A percentile compares a stretch with the other conserved stretches of the same genome.
These are phyloP conservation scores for Thymus mandschuricus DNA, from an alignment of 257 asterid genomes.

Conservation along the genomic window DNA sequence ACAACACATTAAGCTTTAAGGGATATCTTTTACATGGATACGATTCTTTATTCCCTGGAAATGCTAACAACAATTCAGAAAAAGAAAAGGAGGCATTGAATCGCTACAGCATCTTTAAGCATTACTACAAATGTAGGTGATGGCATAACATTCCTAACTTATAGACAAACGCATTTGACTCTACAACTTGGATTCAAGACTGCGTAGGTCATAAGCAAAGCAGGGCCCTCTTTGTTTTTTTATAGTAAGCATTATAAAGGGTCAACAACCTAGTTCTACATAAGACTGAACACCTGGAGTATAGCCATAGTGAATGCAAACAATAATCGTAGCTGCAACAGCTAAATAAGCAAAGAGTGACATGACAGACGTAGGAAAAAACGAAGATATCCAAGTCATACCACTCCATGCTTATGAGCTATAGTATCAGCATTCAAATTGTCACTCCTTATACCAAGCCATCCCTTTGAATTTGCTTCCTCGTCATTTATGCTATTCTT, in stretches of 20 bases:
- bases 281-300: conserved; percentile 7
- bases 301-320: background rate
- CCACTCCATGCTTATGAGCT: conserved; percentile 99
- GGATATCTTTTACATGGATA: conserved; percentile 5
- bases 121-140: background rate
- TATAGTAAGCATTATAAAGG: conserved; percentile 9
- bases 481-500: conserved; percentile 67
- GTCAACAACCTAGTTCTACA: conserved; percentile 1
- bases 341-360: conserved; percentile 4
- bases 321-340: conserved; percentile 4
- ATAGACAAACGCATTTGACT: background rate
- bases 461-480: conserved; percentile 80
- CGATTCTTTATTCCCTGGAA: background rate
- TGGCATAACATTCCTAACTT: background rate
- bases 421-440: conserved; percentile 69
- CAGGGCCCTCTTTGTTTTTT: background rate
- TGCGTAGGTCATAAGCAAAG: background rate
- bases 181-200: background rate
- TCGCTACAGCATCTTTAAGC: conserved; percentile 7
- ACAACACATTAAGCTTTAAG: background rate
- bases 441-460: conserved; percentile 77
- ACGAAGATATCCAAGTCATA: conserved; percentile 35
- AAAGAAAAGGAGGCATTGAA: conserved; percentile 9
- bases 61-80: background rate
- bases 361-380: conserved; percentile 27